These are phyloP conservation scores for Dioscorea dumetorum DNA, from an alignment of 106 monocot species.

Conservation along the genomic window DNA sequence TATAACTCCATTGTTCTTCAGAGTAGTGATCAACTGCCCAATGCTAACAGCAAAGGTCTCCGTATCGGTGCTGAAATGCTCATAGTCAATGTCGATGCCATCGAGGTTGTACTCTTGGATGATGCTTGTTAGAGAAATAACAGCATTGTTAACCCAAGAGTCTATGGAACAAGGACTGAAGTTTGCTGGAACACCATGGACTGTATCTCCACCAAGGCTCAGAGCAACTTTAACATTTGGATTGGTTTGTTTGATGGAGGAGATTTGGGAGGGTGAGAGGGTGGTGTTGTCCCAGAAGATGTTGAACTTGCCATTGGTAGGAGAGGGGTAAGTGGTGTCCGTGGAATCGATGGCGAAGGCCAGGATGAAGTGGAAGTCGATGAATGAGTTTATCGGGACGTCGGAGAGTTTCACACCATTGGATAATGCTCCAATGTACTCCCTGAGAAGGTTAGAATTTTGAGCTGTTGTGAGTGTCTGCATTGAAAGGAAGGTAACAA, in stretches of 20 bases:
- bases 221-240: conserved; percentile 22
- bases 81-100: conserved; percentile 59
- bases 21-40: conserved; percentile 21
- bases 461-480: conserved; percentile 9
- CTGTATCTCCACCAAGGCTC: conserved; percentile 27
- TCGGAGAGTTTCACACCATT: conserved; percentile 38
- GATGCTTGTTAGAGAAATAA: conserved; percentile 30
- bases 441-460: conserved; percentile 27
- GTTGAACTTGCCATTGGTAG: conserved; percentile 30
- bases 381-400: conserved; percentile 33
- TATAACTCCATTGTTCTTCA: conserved; percentile 16
- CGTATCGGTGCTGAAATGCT: conserved; percentile 24
- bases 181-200: conserved; percentile 3
- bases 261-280: conserved; percentile 13
- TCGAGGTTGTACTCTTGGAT: conserved; percentile 41
- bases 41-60: conserved; percentile 23
- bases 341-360: conserved; percentile 34
- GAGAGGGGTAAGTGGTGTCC: background rate
- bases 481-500: conserved; percentile 1
- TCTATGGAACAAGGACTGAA: conserved; percentile 35
- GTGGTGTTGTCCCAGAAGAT: conserved; percentile 23
- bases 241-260: conserved; percentile 18
- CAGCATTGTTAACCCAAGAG: conserved; percentile 51
- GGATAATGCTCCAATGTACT: conserved; percentile 40
- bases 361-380: conserved; percentile 30